Percentiles rank a stretch among this genome's conserved stretches.
Evolutionary conservation across 331 rosid genomes (phyloP).

Genomic region (Pyrus hybrid): DNA sequence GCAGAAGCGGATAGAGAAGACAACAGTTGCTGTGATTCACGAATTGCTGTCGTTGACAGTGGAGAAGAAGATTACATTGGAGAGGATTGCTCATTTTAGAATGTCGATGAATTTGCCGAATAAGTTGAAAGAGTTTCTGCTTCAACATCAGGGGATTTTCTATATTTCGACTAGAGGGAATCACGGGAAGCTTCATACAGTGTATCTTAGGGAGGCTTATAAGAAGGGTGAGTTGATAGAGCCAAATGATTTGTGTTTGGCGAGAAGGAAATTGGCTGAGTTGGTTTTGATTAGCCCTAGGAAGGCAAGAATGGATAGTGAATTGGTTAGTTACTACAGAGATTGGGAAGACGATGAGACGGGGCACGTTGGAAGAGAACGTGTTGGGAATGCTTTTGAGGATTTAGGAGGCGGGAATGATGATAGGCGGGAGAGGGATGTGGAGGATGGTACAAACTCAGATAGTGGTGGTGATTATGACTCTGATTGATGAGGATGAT

Average conservation of each 20-base stretch:
- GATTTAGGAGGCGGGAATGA: constrained; percentile 17
- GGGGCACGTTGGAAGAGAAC: constrained; percentile 31
- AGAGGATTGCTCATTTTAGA: constrained; percentile 85
- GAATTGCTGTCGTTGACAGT: constrained; percentile 69
- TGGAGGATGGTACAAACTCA: constrained; percentile 25
- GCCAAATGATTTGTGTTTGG: constrained; percentile 76
- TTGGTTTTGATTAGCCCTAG: constrained; percentile 68
- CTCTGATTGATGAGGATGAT: constrained; percentile 37
- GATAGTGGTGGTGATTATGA: constrained; percentile 34
- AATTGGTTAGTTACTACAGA: constrained; percentile 54
- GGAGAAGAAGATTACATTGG: constrained; percentile 84
- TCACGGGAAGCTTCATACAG: constrained; percentile 84
- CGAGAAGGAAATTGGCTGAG: constrained; percentile 65
- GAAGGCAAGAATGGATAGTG: constrained; percentile 56
- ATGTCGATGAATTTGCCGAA: constrained; percentile 65
- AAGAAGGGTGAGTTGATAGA: constrained; percentile 63
- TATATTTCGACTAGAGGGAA: constrained; percentile 84
- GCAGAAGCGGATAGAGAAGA: constrained; percentile 75
- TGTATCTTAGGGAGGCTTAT: constrained; percentile 74
- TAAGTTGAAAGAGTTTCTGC: constrained; percentile 82
- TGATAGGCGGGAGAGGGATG: constrained; percentile 14
- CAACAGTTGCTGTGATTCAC: constrained; percentile 72
- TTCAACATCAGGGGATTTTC: constrained; percentile 88
- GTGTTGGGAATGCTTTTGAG: constrained; percentile 29
- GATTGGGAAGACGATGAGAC: constrained; percentile 50